These are phyloP conservation scores for Kuraishia hungarica DNA, from an alignment of 805 yeast genomes.

Conservation along the genomic window DNA sequence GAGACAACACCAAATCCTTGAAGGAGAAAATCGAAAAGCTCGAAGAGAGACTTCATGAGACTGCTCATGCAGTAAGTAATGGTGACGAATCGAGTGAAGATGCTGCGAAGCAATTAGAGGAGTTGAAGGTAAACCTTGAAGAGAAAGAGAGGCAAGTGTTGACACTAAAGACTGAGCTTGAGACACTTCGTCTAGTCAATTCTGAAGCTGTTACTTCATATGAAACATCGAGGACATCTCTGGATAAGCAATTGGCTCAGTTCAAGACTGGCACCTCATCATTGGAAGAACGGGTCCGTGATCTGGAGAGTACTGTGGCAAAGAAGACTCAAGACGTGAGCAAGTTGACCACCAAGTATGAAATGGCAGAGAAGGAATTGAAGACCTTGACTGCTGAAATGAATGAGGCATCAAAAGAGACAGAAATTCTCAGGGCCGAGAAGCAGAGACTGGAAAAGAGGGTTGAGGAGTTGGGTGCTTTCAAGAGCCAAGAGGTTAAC, in stretches of 20 bases:
- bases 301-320: not conserved
- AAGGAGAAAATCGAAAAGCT: constrained; percentile 6
- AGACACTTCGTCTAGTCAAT: constrained; percentile 24
- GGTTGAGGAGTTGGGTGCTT: constrained; percentile 28
- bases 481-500: constrained; percentile 31
- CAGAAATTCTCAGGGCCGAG: constrained; percentile 26
- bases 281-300: not conserved
- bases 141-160: constrained; percentile 9
- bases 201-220: constrained; percentile 25
- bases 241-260: not conserved
- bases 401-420: constrained; percentile 19
- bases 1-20: constrained; percentile 42
- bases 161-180: constrained; percentile 16
- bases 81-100: not conserved
- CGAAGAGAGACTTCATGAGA: not conserved
- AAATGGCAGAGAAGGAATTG: constrained; percentile 16
- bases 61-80: not conserved
- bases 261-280: not conserved
- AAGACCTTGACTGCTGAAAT: constrained; percentile 21
- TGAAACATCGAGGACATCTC: constrained; percentile 15
- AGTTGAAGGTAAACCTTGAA: constrained; percentile 7
- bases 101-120: constrained; percentile 7
- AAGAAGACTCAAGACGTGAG: constrained; percentile 9
- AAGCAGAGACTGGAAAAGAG: constrained; percentile 18
- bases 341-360: constrained; percentile 11